Percentiles rank a stretch among this genome's conserved stretches.
phyloP scores from a whole-genome alignment of 495 filamentous ascomycete species.

The Neurospora sp. region DNA sequence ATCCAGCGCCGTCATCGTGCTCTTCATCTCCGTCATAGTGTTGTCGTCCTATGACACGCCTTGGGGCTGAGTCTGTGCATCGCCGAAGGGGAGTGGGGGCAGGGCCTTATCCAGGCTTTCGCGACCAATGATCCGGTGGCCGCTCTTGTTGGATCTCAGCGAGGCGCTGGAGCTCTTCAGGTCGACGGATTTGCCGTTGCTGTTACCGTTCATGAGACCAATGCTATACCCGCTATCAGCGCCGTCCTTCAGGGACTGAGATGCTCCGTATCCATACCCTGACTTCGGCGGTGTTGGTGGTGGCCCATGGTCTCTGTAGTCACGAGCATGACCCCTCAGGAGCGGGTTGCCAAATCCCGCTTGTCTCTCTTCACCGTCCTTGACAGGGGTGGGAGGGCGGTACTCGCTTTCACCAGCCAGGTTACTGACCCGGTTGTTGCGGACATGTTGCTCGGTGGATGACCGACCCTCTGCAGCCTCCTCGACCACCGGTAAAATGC shows the following conservation, averaged over 20 bases:
- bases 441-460: slow-evolving; percentile 40
- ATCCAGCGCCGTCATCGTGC: not conserved
- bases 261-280: slow-evolving; percentile 15
- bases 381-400: slow-evolving; percentile 30
- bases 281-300: slow-evolving; percentile 37
- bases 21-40: not conserved
- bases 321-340: slow-evolving; percentile 26
- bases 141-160: slow-evolving; percentile 16
- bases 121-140: slow-evolving; percentile 21
- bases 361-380: slow-evolving; percentile 28
- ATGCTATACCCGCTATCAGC: slow-evolving; percentile 29
- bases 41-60: slow-evolving; percentile 14
- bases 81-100: slow-evolving; percentile 37
- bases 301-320: slow-evolving; percentile 19
- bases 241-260: slow-evolving; percentile 24
- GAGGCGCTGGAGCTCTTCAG: slow-evolving; percentile 17
- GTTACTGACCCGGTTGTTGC: slow-evolving; percentile 32
- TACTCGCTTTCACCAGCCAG: slow-evolving; percentile 28
- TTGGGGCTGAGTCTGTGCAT: not conserved
- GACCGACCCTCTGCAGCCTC: slow-evolving; percentile 78
- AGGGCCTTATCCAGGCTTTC: slow-evolving; percentile 45
- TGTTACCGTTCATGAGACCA: not conserved
- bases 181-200: slow-evolving; percentile 5
- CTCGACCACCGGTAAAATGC: slow-evolving; percentile 83
- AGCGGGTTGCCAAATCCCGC: slow-evolving; percentile 33